Evolutionary conservation across 257 asterid genomes (phyloP), one percentile per base, ranked within the genome.

Genomic region (Penstemon davidsonii): DNA sequence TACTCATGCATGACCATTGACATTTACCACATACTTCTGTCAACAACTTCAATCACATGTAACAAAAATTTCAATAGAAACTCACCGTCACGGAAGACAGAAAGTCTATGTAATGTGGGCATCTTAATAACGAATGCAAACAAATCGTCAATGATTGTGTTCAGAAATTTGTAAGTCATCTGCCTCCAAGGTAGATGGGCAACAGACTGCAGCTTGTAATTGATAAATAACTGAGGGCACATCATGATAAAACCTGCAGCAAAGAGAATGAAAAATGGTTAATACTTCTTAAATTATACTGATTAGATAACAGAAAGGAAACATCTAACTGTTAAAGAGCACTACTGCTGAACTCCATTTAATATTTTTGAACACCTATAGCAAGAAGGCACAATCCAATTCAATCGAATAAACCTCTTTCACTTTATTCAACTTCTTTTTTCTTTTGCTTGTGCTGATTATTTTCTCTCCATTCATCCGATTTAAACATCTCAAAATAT

Each of bases 141-240:
- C 76, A 93, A 96, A 77, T 93, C 99, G 62, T 93, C 99, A n/a
- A 93, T 93, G 44, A 93, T 93, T 15, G 97, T 93, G 80, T 93
- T 93, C 36, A 93, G 77, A 51, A 93, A 93, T 78, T 90, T 90
- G 95, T 93, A 93, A 4, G 99, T 93, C 99, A 93, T 93, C 76
- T 93, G 99, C 82, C 99, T 90, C 99, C 99, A 93, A 78, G 99
- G 99, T 52, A 93, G 68, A 80, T 93, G 99, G 42, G 99, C 97
- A 71, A 93, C 99, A 37, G 99, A 91, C 81, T 91, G 74, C 68
- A 93, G 82, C 87, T 93, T 93, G 77, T 90, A 93, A 77, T 93
- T 93, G 78, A 90, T 88, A 61, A 93, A 93, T 75, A 88, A 83
- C 81, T 93, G 99, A 39, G 99, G 99, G 86, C 99, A 93, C 99